Conservation (phyloP, 257 asterid species). For the Parsonsia alboflavescens region DNA sequence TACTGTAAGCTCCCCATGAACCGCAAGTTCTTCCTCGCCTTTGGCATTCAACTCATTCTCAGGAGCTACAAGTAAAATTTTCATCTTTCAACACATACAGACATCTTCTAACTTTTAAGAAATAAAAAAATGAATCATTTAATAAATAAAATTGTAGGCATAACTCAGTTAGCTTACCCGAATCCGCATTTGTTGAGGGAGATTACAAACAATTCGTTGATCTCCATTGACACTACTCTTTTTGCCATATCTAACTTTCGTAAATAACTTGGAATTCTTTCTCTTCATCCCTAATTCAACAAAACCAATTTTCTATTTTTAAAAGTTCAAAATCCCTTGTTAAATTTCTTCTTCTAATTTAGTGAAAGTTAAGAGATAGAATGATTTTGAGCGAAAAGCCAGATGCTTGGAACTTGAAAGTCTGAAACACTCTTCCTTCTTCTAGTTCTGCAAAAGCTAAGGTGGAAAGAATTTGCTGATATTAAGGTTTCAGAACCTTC, state of each 20-base stretch:
- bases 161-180: conserved; percentile 14
- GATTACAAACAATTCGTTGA: conserved; percentile 1
- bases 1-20: conserved; percentile 30
- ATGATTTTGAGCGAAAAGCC: no score
- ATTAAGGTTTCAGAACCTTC: no score
- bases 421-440: no score
- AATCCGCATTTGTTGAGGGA: conserved; percentile 13
- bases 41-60: not conserved
- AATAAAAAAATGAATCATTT: not conserved
- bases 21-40: conserved; percentile 23
- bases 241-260: conserved; percentile 12
- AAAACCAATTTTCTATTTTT: no score
- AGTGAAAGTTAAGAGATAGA: no score
- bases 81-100: no score
- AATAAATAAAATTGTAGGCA: not conserved
- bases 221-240: not conserved
- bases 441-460: no score
- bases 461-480: no score
- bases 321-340: no score
- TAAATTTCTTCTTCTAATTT: no score
- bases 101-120: no score
- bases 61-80: conserved; percentile 12
- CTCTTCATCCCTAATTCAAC: not conserved
- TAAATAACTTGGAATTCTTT: not conserved
- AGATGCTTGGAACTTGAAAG: no score